Percentiles rank a stretch among this genome's conserved stretches.
Conservation (phyloP, 495 filamentous ascomycete species). For the Penicillium cinerascens region DNA sequence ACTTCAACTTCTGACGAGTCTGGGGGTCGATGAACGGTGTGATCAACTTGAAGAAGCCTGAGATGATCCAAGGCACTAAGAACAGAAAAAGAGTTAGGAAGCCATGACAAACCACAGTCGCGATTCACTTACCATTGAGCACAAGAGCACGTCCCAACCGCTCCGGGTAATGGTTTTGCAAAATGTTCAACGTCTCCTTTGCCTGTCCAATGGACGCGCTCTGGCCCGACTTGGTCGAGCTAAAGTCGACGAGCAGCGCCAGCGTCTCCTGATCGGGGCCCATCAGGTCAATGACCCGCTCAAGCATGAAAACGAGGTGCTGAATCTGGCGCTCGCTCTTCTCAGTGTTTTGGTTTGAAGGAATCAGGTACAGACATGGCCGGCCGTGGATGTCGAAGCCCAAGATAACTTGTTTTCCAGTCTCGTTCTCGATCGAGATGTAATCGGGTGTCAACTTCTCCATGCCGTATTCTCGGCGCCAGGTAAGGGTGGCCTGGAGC, state of each 20-base stretch:
- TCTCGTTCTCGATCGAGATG: slow-evolving; percentile 88
- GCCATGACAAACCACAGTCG: background rate
- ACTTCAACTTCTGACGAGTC: slow-evolving; percentile 88
- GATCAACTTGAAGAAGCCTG: slow-evolving; percentile 91
- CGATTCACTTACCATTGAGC: slow-evolving; percentile 64
- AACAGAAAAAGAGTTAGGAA: slow-evolving; percentile 5
- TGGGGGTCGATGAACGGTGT: slow-evolving; percentile 92
- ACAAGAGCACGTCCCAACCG: slow-evolving; percentile 84
- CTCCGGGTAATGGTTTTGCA: slow-evolving; percentile 95
- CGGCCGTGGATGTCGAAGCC: slow-evolving; percentile 82
- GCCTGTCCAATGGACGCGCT: slow-evolving; percentile 72
- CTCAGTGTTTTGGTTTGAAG: slow-evolving; percentile 87
- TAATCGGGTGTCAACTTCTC: slow-evolving; percentile 73
- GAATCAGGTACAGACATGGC: slow-evolving; percentile 85
- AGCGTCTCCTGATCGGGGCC: slow-evolving; percentile 79
- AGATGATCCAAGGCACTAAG: slow-evolving; percentile 80
- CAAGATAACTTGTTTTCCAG: slow-evolving; percentile 85
- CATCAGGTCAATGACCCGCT: slow-evolving; percentile 85
- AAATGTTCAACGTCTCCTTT: slow-evolving; percentile 74
- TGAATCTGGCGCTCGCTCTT: slow-evolving; percentile 85
- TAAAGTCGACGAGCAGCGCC: slow-evolving; percentile 85
- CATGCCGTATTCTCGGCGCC: slow-evolving; percentile 85
- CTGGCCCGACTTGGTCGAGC: slow-evolving; percentile 70
- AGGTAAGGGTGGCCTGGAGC: slow-evolving; percentile 72
- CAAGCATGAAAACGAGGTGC: slow-evolving; percentile 93